Percentiles rank a stretch among this genome's conserved stretches.
phyloP scores from a whole-genome alignment of 2,329 filamentous ascomycete species.

The Catunica adiposa region DNA sequence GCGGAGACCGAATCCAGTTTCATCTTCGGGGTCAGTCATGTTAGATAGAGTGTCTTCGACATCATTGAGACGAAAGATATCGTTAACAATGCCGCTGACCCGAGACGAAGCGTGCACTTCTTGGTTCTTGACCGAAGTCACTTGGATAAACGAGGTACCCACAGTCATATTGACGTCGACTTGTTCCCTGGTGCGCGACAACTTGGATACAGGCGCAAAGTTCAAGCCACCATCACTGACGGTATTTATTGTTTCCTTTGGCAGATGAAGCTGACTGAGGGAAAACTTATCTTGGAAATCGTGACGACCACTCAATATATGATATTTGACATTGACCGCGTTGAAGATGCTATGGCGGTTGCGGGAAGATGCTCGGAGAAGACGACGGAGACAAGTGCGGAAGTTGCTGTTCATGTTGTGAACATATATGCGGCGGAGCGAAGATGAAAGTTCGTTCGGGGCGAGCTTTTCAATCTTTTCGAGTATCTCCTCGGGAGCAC shows the following conservation, averaged over 20 bases:
- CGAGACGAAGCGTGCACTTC: conserved; percentile 47
- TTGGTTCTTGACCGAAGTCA: conserved; percentile 52
- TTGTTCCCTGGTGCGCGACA: conserved; percentile 54
- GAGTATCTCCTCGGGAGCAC: conserved; percentile 49
- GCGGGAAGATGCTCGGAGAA: conserved; percentile 44
- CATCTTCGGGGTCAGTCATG: conserved; percentile 43
- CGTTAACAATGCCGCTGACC: conserved; percentile 48
- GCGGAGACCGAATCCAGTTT: conserved; percentile 48
- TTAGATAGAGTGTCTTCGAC: conserved; percentile 50
- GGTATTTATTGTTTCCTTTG: conserved; percentile 53
- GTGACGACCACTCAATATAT: conserved; percentile 46
- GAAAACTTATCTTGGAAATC: conserved; percentile 52
- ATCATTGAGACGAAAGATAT: conserved; percentile 51
- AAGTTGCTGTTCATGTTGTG: conserved; percentile 62
- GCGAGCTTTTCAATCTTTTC: conserved; percentile 46
- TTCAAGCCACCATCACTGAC: conserved; percentile 49
- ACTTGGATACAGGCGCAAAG: conserved; percentile 46
- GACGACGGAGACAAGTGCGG: conserved; percentile 48
- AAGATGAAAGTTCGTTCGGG: conserved; percentile 41
- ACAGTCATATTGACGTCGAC: conserved; percentile 54
- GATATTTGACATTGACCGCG: conserved; percentile 48
- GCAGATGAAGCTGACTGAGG: conserved; percentile 47
- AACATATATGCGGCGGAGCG: conserved; percentile 46
- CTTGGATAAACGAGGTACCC: conserved; percentile 52
- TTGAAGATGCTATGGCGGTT: conserved; percentile 45